Base-by-base conservation (phyloP, 2,329 filamentous ascomycete genomes). In the Sclerotinia minor region DNA sequence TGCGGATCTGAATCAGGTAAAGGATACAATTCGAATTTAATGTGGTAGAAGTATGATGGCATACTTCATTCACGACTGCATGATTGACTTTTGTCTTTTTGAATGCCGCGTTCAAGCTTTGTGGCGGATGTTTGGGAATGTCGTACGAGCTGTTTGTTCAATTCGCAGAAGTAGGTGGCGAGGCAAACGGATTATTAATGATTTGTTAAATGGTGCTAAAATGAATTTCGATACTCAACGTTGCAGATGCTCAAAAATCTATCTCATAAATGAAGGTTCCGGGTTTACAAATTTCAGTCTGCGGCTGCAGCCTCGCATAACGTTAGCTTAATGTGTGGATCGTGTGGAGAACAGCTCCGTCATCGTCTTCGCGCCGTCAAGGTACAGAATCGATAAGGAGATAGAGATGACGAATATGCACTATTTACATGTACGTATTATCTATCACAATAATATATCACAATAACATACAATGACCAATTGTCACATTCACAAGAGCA, bases 21-120 rank as follows among this genome's bases (percentile, higher is more conserved):
- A 57, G 74, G 69, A 76, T 89, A 89, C 53, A 89, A 81, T 79
- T 90, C 87, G 73, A 90, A 83, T 72, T 85, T 88, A n/a, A 90
- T 75, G 73, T 89, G 87, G 73, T 89, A 89, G 71, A 85, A 86
- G 76, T 87, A 88, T 41, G 83, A 74, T 65, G 72, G 74, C 73
- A 75, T 74, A 21, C 60, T 68, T 67, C 67, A 61, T 52, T 63
- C 29, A 50, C 19, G 17, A n/a, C 21, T 49, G 53, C 64, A 59
- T 59, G n/a, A 49, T 53, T 44, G 32, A 41, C 44, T n/a, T n/a
- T 38, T 35, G 55, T 44, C 32, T 44, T 24, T 58, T 19, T 15
- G 60, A 53, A 24, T 35, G 19, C 21, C 11, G 44, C 38, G 32
- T 24, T 17, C 13, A 15, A 53, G 47, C n/a, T 41, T 50, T 35